These are phyloP conservation scores for Yarrowia sp. DNA, from an alignment of 805 yeast species.

Conservation along the genomic window DNA sequence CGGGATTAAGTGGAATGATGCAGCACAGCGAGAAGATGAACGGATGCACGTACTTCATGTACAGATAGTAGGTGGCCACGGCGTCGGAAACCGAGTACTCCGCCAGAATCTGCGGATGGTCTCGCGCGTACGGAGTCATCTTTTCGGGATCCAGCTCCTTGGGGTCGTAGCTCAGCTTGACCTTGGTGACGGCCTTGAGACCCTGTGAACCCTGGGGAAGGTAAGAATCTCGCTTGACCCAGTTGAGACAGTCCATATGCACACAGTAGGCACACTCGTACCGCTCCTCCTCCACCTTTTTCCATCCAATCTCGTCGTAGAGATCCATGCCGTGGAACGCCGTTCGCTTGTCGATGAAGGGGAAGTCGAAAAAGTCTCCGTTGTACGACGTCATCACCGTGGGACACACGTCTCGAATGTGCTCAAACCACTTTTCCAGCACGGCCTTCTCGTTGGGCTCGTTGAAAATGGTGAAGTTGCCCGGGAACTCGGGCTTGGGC, in stretches of 20 bases:
- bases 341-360: slow-evolving; percentile 89
- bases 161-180: slow-evolving; percentile 93
- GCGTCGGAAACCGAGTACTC: slow-evolving; percentile 99
- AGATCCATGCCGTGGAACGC: slow-evolving; percentile 78
- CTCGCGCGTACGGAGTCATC: slow-evolving; percentile 97
- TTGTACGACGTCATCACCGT: slow-evolving; percentile 97
- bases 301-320: slow-evolving; percentile 93
- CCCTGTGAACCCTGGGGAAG: slow-evolving; percentile 99
- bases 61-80: slow-evolving; percentile 93
- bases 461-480: slow-evolving; percentile 83
- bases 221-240: slow-evolving; percentile 98
- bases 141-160: slow-evolving; percentile 95
- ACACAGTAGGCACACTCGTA: slow-evolving; percentile 89
- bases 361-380: slow-evolving; percentile 99
- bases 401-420: slow-evolving; percentile 81
- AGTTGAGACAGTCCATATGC: slow-evolving; percentile 95
- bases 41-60: slow-evolving; percentile 96
- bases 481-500: slow-evolving; percentile 94
- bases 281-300: slow-evolving; percentile 89
- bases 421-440: slow-evolving; percentile 78
- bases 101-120: slow-evolving; percentile 85
- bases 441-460: slow-evolving; percentile 80
- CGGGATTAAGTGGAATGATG: slow-evolving; percentile 93
- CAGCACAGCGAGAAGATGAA: slow-evolving; percentile 94
- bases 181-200: slow-evolving; percentile 94